Evolutionary conservation across 2,329 filamentous ascomycete genomes (phyloP).

Genomic region (Atkinsonella texensis): DNA sequence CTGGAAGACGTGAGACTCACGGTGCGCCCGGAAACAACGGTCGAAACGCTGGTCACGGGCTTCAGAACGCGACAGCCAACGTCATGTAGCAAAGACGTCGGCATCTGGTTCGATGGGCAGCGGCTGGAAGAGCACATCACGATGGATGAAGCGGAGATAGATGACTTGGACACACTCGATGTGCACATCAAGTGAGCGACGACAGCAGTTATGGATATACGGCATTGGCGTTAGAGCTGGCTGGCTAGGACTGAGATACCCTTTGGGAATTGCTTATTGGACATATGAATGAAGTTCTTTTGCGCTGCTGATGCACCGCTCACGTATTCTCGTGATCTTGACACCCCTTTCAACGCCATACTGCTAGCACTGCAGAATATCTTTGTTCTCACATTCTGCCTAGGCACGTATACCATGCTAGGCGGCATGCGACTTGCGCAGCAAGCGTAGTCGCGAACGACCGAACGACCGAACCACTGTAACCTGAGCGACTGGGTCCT

Average conservation of each 20-base stretch:
- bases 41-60: slow-evolving; percentile 48
- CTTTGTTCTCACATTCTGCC: no score
- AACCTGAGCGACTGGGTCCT: no score
- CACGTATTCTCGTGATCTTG: no score
- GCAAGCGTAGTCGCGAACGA: no score
- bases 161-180: slow-evolving; percentile 64
- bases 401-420: no score
- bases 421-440: no score
- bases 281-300: not conserved
- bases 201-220: slow-evolving; percentile 1
- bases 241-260: not conserved
- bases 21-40: slow-evolving; percentile 41
- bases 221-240: not conserved
- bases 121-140: slow-evolving; percentile 46
- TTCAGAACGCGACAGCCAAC: slow-evolving; percentile 47
- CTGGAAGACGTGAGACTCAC: slow-evolving; percentile 37
- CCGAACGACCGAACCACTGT: no score
- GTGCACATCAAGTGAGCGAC: slow-evolving; percentile 39
- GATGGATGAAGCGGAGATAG: slow-evolving; percentile 57
- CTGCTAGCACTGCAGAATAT: no score
- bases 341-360: no score
- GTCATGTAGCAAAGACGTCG: slow-evolving; percentile 38
- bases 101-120: slow-evolving; percentile 67
- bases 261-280: not conserved
- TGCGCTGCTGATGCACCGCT: no score